These are phyloP conservation scores for Mycena pura DNA, from an alignment of 768 basidiomycete species.

Conservation along the genomic window DNA sequence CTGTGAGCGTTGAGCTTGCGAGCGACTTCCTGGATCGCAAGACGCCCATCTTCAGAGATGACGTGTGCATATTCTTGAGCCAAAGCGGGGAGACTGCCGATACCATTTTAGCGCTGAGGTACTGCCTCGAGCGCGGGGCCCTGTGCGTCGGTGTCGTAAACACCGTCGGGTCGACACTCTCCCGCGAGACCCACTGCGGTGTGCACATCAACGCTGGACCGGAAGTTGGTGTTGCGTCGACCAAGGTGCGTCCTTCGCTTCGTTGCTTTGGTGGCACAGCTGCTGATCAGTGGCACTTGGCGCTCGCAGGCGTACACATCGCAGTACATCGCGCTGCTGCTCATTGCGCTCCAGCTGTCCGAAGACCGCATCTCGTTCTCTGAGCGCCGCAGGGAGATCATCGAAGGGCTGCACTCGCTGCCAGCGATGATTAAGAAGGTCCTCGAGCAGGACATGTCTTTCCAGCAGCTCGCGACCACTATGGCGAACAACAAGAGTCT, in stretches of 20 bases:
- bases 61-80: constrained; percentile 94
- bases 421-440: constrained; percentile 89
- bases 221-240: constrained; percentile 98
- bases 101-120: constrained; percentile 93
- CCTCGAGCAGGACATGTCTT: constrained; percentile 74
- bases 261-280: too few relatives aligned
- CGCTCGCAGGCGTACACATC: constrained; percentile 87
- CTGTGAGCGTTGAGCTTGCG: constrained; percentile 95
- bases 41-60: constrained; percentile 99
- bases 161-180: constrained; percentile 97
- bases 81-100: constrained; percentile 99
- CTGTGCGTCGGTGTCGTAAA: constrained; percentile 98
- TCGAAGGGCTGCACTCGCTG: constrained; percentile 89
- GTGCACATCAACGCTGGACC: constrained; percentile 99
- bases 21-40: constrained; percentile 99
- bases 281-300: neutral
- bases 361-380: constrained; percentile 96
- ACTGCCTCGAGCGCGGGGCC: constrained; percentile 96
- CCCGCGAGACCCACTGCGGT: constrained; percentile 98
- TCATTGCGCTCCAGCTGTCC: constrained; percentile 98
- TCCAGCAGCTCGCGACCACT: constrained; percentile 85
- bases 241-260: constrained; percentile 67
- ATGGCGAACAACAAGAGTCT: constrained; percentile 85
- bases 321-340: constrained; percentile 96
- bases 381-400: constrained; percentile 90